Evolutionary conservation across 495 filamentous ascomycete species (phyloP), one percentile per base, ranked within the genome.

Genomic region (Usnea hakonensis): DNA sequence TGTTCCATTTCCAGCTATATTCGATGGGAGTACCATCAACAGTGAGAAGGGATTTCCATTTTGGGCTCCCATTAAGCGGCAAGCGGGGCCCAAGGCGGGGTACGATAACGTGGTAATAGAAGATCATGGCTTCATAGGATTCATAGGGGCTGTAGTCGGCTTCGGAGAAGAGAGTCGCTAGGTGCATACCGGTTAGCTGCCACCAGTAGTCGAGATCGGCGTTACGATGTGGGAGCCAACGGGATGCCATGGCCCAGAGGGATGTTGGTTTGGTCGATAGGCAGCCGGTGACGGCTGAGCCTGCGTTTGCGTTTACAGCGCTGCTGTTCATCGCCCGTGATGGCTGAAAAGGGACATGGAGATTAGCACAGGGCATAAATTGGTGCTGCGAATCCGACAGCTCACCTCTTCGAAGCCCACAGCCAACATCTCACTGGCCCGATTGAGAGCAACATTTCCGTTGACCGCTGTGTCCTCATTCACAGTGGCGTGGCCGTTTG

Each of bases 1-100:
- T 64, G 33, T 69, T 66, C 70, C 70, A 73, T 60, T 69, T 71
- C 70, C 70, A 73, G 0, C 62, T 68, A 37, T 69, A 70, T 54
- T 73, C 69, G 4, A 73, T 53, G 0, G 69, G 65, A 0, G 57
- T 60, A 5, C 67, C 64, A 21, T 71, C 69, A 21, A 40, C 40
- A 17, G 61, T 40, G 17, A 73, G n/a, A 13, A 67, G 58, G 14
- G 64, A 67, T 46, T 35, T 64, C 63, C 63, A 73, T 28, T 40
- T 46, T 16, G 63, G 35, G 14, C 19, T 30, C 7, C 64, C 70
- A 13, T 57, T 64, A n/a, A 60, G 17, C 6, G 23, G 28, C 14
- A 62, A 62, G 1, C 26, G 26, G 23, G 48, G 48, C 6, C 48
- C 48, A 3, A 53, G 32, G 23, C 48, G 48, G 16, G 48, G 48